A percentile compares a stretch with the other conserved stretches of the same genome.
Conservation (phyloP, 2,329 filamentous ascomycete species). For the Curvularia hawaiiensis region DNA sequence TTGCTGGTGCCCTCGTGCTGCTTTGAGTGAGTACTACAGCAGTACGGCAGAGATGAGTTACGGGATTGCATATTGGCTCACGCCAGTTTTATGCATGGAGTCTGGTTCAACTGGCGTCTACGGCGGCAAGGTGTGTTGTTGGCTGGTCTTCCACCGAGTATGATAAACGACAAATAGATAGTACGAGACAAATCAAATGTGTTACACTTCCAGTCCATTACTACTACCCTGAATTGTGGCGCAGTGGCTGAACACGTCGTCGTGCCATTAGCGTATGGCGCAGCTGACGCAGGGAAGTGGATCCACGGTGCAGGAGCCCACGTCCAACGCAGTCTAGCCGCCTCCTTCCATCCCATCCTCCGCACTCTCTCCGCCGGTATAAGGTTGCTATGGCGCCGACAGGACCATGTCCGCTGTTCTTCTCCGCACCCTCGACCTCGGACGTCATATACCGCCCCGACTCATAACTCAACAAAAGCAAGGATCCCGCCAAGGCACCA, state of each 20-base stretch:
- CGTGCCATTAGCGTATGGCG: slow-evolving; percentile 9
- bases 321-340: slow-evolving; percentile 11
- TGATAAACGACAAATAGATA: neutral
- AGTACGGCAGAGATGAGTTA: neutral
- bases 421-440: slow-evolving; percentile 7
- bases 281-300: slow-evolving; percentile 11
- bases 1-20: slow-evolving; percentile 34
- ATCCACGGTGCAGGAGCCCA: slow-evolving; percentile 13
- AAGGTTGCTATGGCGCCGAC: slow-evolving; percentile 11
- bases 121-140: neutral
- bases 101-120: neutral
- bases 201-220: neutral
- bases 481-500: slow-evolving; percentile 24
- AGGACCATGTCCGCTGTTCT: neutral
- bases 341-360: slow-evolving; percentile 1
- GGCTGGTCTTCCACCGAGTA: neutral
- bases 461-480: slow-evolving; percentile 13
- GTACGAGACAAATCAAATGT: neutral
- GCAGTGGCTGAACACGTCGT: neutral
- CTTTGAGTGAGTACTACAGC: slow-evolving; percentile 14
- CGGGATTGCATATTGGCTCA: neutral
- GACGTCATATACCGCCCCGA: slow-evolving; percentile 6
- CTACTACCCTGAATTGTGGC: neutral
- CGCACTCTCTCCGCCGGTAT: neutral
- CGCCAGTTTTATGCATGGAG: neutral